These are phyloP conservation scores for Solanum infundibuliforme DNA, from an alignment of 257 asterid species.

Conservation along the genomic window DNA sequence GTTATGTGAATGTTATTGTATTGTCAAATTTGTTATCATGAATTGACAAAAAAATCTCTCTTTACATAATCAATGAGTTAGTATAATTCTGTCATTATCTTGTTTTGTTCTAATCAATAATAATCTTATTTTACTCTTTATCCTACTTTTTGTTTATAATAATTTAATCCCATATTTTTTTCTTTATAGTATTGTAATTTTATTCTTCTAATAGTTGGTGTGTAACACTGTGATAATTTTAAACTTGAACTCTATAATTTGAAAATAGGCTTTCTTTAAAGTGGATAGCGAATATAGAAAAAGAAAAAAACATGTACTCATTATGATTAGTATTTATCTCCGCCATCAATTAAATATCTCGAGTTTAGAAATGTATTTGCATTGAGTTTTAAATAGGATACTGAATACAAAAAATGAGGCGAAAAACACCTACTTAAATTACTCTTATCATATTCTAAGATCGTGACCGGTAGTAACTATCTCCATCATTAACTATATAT, in stretches of 20 bases:
- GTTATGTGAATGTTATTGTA: too few species aligned
- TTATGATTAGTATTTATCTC: neutral
- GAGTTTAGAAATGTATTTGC: neutral
- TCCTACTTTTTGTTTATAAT: neutral
- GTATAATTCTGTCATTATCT: too few species aligned
- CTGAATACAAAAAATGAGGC: neutral
- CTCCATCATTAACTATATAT: neutral
- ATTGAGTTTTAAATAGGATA: neutral
- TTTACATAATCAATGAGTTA: neutral
- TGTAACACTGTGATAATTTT: neutral
- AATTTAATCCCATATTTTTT: neutral
- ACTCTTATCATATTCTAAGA: neutral
- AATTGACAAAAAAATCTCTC: neutral
- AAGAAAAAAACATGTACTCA: neutral
- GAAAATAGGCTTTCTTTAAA: neutral
- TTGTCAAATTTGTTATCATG: neutral
- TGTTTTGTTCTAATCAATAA: too few species aligned
- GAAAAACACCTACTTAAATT: neutral
- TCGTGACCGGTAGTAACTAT: neutral
- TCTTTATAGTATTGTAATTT: neutral
- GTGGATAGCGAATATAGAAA: neutral
- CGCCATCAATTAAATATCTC: neutral
- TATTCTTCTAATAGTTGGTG: neutral
- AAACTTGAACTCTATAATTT: too few species aligned
- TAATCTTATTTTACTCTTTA: too few species aligned